phyloP scores from a whole-genome alignment of 2,329 filamentous ascomycete genomes.

The Fusarium tanahbumbuense region DNA sequence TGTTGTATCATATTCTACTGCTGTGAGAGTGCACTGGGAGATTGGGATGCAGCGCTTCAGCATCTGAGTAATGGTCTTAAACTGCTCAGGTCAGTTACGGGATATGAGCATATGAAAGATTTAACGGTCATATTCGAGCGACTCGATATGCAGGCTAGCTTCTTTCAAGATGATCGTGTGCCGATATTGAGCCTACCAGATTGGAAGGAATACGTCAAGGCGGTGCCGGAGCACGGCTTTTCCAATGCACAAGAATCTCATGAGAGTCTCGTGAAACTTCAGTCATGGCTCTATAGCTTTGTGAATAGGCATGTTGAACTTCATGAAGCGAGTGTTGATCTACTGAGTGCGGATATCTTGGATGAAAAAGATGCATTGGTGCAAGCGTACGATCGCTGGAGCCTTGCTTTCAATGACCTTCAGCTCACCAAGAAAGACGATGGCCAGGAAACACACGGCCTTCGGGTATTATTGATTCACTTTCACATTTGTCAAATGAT shows the following conservation, averaged over 20 bases:
- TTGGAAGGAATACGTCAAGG: not conserved
- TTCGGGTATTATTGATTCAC: slow-evolving; percentile 20
- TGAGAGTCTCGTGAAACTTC: slow-evolving; percentile 14
- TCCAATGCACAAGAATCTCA: slow-evolving; percentile 5
- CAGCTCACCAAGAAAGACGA: not conserved
- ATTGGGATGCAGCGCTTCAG: slow-evolving; percentile 1
- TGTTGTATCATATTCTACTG: slow-evolving; percentile 23
- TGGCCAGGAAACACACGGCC: not conserved
- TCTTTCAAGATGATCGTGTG: slow-evolving; percentile 31
- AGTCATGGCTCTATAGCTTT: slow-evolving; percentile 29
- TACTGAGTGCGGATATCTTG: not conserved
- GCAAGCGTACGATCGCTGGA: slow-evolving; percentile 6
- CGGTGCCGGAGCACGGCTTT: not conserved
- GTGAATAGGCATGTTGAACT: slow-evolving; percentile 1
- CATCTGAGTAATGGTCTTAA: slow-evolving; percentile 9
- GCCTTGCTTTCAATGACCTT: not conserved
- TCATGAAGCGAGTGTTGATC: not conserved
- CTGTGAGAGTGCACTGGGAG: slow-evolving; percentile 11
- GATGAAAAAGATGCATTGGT: slow-evolving; percentile 6
- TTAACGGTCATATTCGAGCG: slow-evolving; percentile 8
- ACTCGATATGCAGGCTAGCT: slow-evolving; percentile 33
- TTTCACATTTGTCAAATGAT: slow-evolving; percentile 23
- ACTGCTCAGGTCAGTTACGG: not conserved
- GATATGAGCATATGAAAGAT: not conserved
- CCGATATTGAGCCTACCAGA: slow-evolving; percentile 10